Base-by-base conservation (phyloP, 23 red algal genomes). In the Gracilaria domingensis region DNA sequence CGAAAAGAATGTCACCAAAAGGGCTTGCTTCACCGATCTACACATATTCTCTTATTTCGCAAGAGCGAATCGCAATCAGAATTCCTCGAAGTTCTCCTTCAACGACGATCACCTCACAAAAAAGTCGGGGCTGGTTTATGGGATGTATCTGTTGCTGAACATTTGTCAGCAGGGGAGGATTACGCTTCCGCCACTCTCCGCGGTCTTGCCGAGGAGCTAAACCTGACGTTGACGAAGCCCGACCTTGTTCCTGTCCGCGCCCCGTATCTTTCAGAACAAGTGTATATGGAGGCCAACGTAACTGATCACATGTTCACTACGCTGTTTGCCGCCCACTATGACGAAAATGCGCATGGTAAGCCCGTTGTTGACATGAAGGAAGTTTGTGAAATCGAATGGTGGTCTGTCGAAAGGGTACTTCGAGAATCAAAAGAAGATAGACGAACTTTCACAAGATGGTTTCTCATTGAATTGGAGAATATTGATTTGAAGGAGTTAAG, bases 41-140 rank as follows among this genome's bases (percentile, higher is more conserved):
- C 89, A 21, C 94, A 96, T 88, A 75, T 96, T 65, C 85, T 86
- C 44, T 61, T 96, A 44, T 83, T 91, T 74, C 94, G 86, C 57
- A 69, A 25, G 3, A 25, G 16, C 44, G 37, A 71, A 16, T 44
- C 55, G 20, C 29, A 33, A 7, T 49, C 35, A 21, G 71, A 54
- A 18, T 49, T 14, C 6, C 28, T 18, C 20, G 65, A 89, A 75
- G 67, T 96, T 33, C 94, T 96, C 25, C 58, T 96, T 12, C 94
- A 96, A 36, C 88, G 77, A 37, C 67, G 94, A 54, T 87, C 87
- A 3, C 25, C 40, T 18, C 56, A 71, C 29, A 96, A 96, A 75
- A 83, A 75, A 38, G 74, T 96, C 13, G 94, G 78, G 29, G 67
- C 88, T 2, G 70, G 49, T 26, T 51, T 83, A 11, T 92, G 87